Evolutionary conservation across 495 filamentous ascomycete genomes (phyloP).

Genomic region (Podospora tetraspora): DNA sequence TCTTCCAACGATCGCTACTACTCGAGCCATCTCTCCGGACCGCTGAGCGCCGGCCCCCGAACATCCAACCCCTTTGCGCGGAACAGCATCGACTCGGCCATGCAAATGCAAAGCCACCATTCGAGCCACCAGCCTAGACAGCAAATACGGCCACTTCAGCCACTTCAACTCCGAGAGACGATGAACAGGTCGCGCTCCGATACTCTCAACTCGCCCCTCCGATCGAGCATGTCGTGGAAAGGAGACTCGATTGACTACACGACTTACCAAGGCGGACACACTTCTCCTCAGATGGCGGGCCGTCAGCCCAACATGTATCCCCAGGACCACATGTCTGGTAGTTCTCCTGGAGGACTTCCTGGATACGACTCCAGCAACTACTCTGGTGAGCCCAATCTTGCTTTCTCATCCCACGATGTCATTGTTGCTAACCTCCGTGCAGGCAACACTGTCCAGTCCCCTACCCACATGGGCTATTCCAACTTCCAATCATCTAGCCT

Average conservation of each 20-base stretch:
- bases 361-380: slow-evolving; percentile 49
- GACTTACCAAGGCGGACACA: slow-evolving; percentile 36
- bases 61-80: slow-evolving; percentile 52
- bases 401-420: background rate
- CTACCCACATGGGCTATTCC: slow-evolving; percentile 44
- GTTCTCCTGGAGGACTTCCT: slow-evolving; percentile 26
- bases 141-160: slow-evolving; percentile 48
- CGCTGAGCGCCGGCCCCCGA: slow-evolving; percentile 44
- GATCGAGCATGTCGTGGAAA: slow-evolving; percentile 59
- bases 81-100: slow-evolving; percentile 45
- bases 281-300: slow-evolving; percentile 40
- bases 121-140: slow-evolving; percentile 34
- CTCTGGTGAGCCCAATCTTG: slow-evolving; percentile 39
- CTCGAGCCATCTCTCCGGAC: slow-evolving; percentile 43
- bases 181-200: slow-evolving; percentile 56
- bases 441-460: slow-evolving; percentile 46
- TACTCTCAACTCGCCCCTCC: slow-evolving; percentile 53
- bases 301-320: slow-evolving; percentile 38
- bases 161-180: slow-evolving; percentile 54
- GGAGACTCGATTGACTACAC: slow-evolving; percentile 54
- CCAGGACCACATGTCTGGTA: slow-evolving; percentile 25
- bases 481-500: slow-evolving; percentile 34
- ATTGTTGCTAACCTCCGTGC: background rate
- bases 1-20: slow-evolving; percentile 50
- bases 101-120: slow-evolving; percentile 42